Percentiles rank a stretch among this genome's conserved stretches.
These are phyloP conservation scores for Fonsecaea monophora DNA, from an alignment of 2,329 filamentous ascomycete genomes.

Conservation along the genomic window DNA sequence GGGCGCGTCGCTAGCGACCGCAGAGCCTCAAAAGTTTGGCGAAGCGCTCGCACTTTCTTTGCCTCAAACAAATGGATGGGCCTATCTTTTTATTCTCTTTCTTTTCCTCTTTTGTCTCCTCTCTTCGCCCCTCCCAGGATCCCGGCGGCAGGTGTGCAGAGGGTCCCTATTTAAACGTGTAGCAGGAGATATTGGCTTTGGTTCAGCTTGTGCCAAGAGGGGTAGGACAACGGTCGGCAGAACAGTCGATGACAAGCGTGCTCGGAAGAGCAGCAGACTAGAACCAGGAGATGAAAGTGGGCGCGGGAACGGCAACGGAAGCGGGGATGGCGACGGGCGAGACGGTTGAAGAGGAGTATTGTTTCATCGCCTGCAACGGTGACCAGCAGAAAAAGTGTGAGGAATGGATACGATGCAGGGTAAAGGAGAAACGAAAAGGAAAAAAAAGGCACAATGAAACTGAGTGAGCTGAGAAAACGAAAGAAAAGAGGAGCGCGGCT, in stretches of 20 bases:
- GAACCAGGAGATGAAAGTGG: constrained; percentile 30
- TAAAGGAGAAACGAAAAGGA: constrained; percentile 13
- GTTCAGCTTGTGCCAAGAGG: constrained; percentile 23
- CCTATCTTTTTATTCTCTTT: constrained; percentile 1
- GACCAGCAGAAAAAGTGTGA: constrained; percentile 22
- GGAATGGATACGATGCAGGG: constrained; percentile 31
- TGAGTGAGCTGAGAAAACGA: constrained; percentile 18
- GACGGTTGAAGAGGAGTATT: constrained; percentile 26
- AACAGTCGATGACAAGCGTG: constrained; percentile 15
- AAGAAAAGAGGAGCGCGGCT: constrained; percentile 35
- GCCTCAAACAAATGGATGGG: constrained; percentile 28
- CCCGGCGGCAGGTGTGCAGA: constrained; percentile 10
- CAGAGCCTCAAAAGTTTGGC: constrained; percentile 36
- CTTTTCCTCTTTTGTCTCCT: constrained; percentile 7
- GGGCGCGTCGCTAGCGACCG: constrained; percentile 24
- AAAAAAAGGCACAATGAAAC: constrained; percentile 18
- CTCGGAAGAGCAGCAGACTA: constrained; percentile 22
- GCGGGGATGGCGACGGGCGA: constrained; percentile 26
- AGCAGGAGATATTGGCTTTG: constrained; percentile 4
- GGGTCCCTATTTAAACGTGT: constrained; percentile 17
- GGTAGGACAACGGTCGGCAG: constrained; percentile 36
- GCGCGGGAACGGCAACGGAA: constrained; percentile 28
- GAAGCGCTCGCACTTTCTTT: constrained; percentile 36
- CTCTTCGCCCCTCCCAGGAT: constrained; percentile 6
- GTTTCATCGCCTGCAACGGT: constrained; percentile 38